Conservation (phyloP, 78 protist genomes). For the Monosiga brevicollis region DNA sequence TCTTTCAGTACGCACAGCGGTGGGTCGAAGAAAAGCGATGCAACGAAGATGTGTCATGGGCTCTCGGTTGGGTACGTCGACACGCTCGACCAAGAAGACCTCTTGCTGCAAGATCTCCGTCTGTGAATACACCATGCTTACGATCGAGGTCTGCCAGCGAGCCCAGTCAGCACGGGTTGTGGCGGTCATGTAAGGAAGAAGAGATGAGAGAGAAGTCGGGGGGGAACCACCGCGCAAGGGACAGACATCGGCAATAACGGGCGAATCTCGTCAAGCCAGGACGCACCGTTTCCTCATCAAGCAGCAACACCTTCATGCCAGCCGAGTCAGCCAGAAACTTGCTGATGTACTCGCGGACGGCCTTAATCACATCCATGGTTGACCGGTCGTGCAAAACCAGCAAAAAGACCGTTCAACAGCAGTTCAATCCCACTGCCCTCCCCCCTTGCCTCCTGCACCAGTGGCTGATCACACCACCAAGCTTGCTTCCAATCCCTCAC, state of each 20-base stretch:
- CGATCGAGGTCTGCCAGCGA: slow-evolving; percentile 42
- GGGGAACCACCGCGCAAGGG: too few species aligned
- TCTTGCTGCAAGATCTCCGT: slow-evolving; percentile 77
- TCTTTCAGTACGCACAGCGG: neutral
- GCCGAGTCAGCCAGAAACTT: slow-evolving; percentile 32
- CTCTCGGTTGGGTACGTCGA: slow-evolving; percentile 50
- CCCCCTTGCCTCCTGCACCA: too few species aligned
- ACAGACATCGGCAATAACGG: neutral
- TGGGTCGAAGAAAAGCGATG: neutral
- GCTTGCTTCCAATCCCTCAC: too few species aligned
- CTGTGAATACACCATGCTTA: slow-evolving; percentile 73
- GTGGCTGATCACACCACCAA: too few species aligned
- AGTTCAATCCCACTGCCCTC: too few species aligned
- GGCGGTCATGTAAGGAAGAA: neutral
- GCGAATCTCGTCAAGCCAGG: neutral
- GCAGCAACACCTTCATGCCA: slow-evolving; percentile 82
- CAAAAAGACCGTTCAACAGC: too few species aligned
- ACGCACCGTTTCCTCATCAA: slow-evolving; percentile 76
- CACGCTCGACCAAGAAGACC: slow-evolving; percentile 77
- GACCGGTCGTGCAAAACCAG: too few species aligned
- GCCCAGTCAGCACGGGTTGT: neutral
- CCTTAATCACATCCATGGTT: slow-evolving; percentile 51
- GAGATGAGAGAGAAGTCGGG: neutral
- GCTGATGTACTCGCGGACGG: slow-evolving; percentile 66
- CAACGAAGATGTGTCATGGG: slow-evolving; percentile 65